Base-by-base conservation (phyloP, 2,329 filamentous ascomycete species). In the Ustulina deusta region DNA sequence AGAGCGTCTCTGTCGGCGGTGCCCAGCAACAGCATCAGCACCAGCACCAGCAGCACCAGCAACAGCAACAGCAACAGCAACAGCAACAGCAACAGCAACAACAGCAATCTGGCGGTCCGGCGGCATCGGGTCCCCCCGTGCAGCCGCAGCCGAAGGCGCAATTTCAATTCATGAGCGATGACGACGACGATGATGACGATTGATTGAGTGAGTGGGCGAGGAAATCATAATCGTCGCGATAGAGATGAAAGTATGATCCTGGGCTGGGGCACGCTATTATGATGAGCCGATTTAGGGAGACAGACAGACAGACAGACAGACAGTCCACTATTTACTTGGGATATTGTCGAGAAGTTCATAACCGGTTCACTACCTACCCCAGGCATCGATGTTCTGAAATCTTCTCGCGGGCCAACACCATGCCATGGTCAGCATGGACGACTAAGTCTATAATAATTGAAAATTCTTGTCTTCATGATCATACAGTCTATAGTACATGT, bases 161-260 rank as follows among this genome's bases (percentile, higher is more conserved):
- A 79, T 88, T 87, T 71, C 85, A 86, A 73, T 88, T 87, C 63
- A 83, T 85, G 61, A 85, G 82, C 61, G 75, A 85, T 72, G 83
- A 86, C 69, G 85, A 87, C 69, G 80, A 87, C 51, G 84, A 86
- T 36, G 83, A 85, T 42, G 74, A 76, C 13, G 69, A 72, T 20
- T 70, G 42, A 59, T 38, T 20, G 34, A 32, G 22, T 6, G 17
- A 15, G 9, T 20, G 13, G 25, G 6, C 34, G 20, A 6, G 6
- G n/a, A n/a, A n/a, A n/a, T 11, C 48, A 32, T 32, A n/a, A 17
- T 6, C 27, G 10, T 3, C 48, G 10, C 20, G 4, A n/a, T 10
- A 20, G 48, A 51, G 17, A 42, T 22, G 1, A n/a, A 17, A 22
- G 3, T 38, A 48, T 34, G 9, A 13, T 7, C 20, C 9, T 40